Conservation (phyloP, 371 early-diverging fungal genomes). For the Coemansia sp. region DNA sequence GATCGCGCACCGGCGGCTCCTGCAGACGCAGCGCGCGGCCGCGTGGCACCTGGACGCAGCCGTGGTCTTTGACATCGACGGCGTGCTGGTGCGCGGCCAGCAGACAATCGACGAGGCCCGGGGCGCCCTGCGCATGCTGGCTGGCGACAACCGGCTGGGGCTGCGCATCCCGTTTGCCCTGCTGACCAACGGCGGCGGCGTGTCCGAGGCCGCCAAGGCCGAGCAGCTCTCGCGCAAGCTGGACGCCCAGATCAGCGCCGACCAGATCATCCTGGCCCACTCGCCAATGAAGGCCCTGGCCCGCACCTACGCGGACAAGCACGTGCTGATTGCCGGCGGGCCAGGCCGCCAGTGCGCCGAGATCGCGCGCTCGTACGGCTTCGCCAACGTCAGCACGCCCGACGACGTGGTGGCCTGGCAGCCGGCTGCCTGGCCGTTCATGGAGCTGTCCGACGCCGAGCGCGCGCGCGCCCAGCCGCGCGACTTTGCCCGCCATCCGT, state of each 20-base stretch:
- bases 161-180: conserved; percentile 71
- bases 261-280: conserved; percentile 82
- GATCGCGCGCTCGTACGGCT: conserved; percentile 75
- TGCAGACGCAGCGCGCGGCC: conserved; percentile 7
- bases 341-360: conserved; percentile 59
- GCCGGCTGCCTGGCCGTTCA: conserved; percentile 73
- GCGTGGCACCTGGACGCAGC: conserved; percentile 49
- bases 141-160: conserved; percentile 58
- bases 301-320: conserved; percentile 56
- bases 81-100: conserved; percentile 72
- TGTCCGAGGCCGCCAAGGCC: conserved; percentile 74
- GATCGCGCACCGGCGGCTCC: conserved; percentile 5
- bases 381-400: conserved; percentile 71
- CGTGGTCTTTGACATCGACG: conserved; percentile 78
- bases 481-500: conserved; percentile 52
- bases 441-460: conserved; percentile 36
- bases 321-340: conserved; percentile 75
- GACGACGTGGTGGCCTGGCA: conserved; percentile 73
- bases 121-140: conserved; percentile 60
- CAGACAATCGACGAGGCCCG: conserved; percentile 54
- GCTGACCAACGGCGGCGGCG: conserved; percentile 88
- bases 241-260: conserved; percentile 61
- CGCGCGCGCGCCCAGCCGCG: conserved; percentile 3
- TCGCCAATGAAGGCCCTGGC: conserved; percentile 75
- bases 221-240: conserved; percentile 63